Percentiles rank a stretch among this genome's conserved stretches.
These are phyloP conservation scores for Pichia nakasei DNA, from an alignment of 805 yeast species.

Conservation along the genomic window DNA sequence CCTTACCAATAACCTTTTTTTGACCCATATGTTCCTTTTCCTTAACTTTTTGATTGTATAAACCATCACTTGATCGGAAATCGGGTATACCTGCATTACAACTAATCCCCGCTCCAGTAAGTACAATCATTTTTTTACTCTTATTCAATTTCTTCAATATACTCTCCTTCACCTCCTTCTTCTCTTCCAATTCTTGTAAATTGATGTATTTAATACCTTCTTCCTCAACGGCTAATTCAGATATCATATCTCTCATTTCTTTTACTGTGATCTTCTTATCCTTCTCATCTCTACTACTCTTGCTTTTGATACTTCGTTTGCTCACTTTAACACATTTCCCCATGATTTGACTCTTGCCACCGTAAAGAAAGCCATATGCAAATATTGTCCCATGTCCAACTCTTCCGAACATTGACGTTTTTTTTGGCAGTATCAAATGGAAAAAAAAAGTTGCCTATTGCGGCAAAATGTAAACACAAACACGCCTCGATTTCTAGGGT, in stretches of 20 bases:
- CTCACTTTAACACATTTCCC: too few species aligned
- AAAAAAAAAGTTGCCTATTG: neutral
- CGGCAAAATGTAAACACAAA: neutral
- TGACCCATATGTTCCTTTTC: too few species aligned
- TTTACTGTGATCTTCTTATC: neutral
- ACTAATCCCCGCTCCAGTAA: constrained; percentile 96
- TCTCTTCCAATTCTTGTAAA: constrained; percentile 2
- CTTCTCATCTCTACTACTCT: too few species aligned
- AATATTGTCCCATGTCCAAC: too few species aligned
- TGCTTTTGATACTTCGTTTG: too few species aligned
- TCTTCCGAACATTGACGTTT: too few species aligned
- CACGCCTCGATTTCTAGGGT: neutral
- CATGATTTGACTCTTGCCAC: too few species aligned
- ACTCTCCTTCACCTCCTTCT: constrained; percentile 11
- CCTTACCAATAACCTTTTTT: constrained; percentile 73
- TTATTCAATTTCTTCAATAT: constrained; percentile 36
- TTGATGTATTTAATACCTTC: constrained; percentile 4
- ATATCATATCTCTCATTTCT: neutral
- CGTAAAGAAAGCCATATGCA: too few species aligned
- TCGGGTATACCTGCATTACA: constrained; percentile 98
- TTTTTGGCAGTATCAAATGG: neutral
- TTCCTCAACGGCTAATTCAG: neutral
- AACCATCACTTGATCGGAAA: constrained; percentile 76
- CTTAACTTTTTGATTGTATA: constrained; percentile 47
- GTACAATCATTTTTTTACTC: constrained; percentile 48